phyloP scores from a whole-genome alignment of 768 basidiomycete genomes.

The Boletus subcaerulescens region DNA sequence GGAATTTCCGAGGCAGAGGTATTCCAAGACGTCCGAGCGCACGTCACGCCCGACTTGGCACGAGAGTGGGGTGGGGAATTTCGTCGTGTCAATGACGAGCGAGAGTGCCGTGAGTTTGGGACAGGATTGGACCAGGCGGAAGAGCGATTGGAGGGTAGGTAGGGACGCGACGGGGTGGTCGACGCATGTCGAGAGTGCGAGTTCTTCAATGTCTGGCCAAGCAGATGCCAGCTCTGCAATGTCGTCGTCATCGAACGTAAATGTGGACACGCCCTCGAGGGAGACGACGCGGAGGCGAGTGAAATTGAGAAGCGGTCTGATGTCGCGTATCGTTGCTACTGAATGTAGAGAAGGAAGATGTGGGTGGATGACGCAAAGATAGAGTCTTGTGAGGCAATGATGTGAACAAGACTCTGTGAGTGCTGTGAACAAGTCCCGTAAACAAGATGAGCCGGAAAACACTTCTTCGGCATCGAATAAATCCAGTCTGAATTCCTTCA shows the following conservation, averaged over 20 bases:
- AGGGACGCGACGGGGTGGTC: constrained; percentile 11
- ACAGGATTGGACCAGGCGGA: constrained; percentile 10
- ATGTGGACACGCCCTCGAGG: constrained; percentile 16
- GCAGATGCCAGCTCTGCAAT: constrained; percentile 13
- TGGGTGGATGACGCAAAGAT: constrained; percentile 16
- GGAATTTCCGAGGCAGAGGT: constrained; percentile 24
- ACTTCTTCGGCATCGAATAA: constrained; percentile 18
- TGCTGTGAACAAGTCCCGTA: constrained; percentile 11
- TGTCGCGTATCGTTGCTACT: constrained; percentile 6
- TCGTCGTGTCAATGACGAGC: constrained; percentile 24
- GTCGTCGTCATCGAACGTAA: constrained; percentile 15
- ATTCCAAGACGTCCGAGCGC: not conserved
- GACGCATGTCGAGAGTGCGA: constrained; percentile 18
- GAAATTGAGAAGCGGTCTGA: constrained; percentile 15
- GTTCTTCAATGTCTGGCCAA: constrained; percentile 23
- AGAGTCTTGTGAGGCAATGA: constrained; percentile 3
- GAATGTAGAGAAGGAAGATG: not conserved
- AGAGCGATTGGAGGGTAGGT: constrained; percentile 20
- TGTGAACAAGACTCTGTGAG: constrained; percentile 15
- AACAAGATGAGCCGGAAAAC: not conserved
- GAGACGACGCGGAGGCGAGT: constrained; percentile 8
- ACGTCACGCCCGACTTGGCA: not conserved
- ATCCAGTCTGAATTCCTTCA: constrained; percentile 21
- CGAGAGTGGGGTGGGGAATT: not conserved
- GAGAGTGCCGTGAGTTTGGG: constrained; percentile 14